Evolutionary conservation across 768 basidiomycete genomes (phyloP), one percentile per base, ranked within the genome.

Genomic region (Boletus subparvulus): DNA sequence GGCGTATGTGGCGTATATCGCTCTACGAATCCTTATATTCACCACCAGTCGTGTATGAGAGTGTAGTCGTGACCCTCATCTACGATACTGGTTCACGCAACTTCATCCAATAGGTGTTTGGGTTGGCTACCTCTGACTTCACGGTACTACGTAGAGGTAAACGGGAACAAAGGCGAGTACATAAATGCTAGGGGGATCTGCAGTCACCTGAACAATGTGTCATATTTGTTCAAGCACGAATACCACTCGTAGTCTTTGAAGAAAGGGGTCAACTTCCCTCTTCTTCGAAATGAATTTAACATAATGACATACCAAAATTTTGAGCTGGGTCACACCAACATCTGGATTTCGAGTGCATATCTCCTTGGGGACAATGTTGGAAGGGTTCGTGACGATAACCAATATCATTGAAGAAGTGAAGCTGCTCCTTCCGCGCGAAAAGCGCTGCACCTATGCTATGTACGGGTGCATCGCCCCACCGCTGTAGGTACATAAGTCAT

Each of bases 401-500:
- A 39, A 95, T 91, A 63, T 94, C 90, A 46, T 78, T 65, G 74
- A 94, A 94, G 68, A 88, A 94, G 67, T 93, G 88, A 24, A 93
- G 75, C 64, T 90, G 87, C 32, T 88, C 83, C 68, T 82, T 87
- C 26, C 79, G 75, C 3, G 88, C 84, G 67, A 94, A 88, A 14
- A 92, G 74, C 0, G 90, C 83, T 8, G 83, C 91, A 6, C 86
- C 92, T 54, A 94, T 90, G 51, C 87, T 88, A 63, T 93, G 92
- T 0, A 94, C 87, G 0, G 90, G 91, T 1, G 92, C 92, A 68
- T 93, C 92, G 30, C 92, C 92, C 90, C 89, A 89, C 40, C 87
- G 79, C 81, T 89, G 50, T 33, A 7, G 30, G 35, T 19, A 28
- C 28, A 26, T 35, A 17, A 51, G 44, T 41, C 21, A 45, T 47